A percentile compares a stretch with the other conserved stretches of the same genome.
phyloP scores from a whole-genome alignment of 805 yeast genomes.

The Spencermartinsiella europaea region DNA sequence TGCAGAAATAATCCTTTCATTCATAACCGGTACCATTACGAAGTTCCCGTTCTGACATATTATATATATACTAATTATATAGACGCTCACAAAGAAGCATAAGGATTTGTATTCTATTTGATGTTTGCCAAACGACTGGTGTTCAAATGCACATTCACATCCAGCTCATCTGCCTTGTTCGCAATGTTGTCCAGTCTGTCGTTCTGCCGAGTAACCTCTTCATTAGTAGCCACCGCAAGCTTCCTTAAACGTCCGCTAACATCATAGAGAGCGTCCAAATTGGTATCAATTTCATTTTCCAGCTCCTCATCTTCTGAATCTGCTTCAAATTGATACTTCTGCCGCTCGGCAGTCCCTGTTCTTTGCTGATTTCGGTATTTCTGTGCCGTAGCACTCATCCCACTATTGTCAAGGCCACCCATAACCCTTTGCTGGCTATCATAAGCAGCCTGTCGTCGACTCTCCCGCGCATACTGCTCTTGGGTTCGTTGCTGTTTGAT shows the following conservation, averaged over 20 bases:
- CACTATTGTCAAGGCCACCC: conserved; percentile 37
- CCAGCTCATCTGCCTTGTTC: conserved; percentile 78
- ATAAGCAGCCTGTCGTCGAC: conserved; percentile 52
- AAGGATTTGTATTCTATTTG: too few relatives aligned
- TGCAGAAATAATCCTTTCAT: too few relatives aligned
- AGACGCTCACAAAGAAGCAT: too few relatives aligned
- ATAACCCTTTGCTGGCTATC: conserved; percentile 66
- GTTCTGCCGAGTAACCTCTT: conserved; percentile 78
- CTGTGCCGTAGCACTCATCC: conserved; percentile 26
- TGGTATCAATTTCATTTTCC: conserved; percentile 81
- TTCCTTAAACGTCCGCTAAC: conserved; percentile 66
- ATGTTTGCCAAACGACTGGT: conserved; percentile 54
- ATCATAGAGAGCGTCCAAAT: conserved; percentile 70
- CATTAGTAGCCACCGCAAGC: conserved; percentile 66
- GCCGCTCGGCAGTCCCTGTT: conserved; percentile 40
- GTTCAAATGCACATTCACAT: conserved; percentile 75
- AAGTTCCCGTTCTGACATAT: too few relatives aligned
- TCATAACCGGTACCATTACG: too few relatives aligned
- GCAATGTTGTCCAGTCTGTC: conserved; percentile 66
- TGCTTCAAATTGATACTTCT: conserved; percentile 74
- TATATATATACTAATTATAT: too few relatives aligned
- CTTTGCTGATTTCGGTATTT: conserved; percentile 23
- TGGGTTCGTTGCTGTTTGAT: conserved; percentile 56
- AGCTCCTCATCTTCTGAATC: conserved; percentile 91
- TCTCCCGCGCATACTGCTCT: conserved; percentile 59